Evolutionary conservation across 75 land plant species (phyloP).

Genomic region (Adiantum capillusveneris): DNA sequence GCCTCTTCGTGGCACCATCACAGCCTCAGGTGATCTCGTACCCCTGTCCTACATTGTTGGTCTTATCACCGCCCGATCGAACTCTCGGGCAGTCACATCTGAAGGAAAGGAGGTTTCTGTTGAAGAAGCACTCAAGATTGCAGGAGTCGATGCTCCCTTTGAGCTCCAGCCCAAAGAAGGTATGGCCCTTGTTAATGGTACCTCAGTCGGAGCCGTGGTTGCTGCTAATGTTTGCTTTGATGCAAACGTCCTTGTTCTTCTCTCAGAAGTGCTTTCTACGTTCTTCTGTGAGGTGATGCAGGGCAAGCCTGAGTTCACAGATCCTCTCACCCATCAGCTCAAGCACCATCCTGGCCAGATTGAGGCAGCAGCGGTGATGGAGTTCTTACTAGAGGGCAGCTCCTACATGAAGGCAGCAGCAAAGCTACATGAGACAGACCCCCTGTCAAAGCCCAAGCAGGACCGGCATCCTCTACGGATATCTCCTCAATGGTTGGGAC

Average conservation of each 20-base stretch:
- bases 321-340: constrained; percentile 48
- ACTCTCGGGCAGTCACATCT: constrained; percentile 32
- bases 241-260: constrained; percentile 39
- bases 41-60: constrained; percentile 86
- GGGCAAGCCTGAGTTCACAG: constrained; percentile 48
- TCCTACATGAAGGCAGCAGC: constrained; percentile 18
- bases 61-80: constrained; percentile 59
- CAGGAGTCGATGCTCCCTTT: constrained; percentile 56
- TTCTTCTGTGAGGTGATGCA: constrained; percentile 61
- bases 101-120: constrained; percentile 40
- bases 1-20: constrained; percentile 78
- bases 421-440: constrained; percentile 18
- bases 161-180: constrained; percentile 60
- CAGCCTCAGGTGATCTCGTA: constrained; percentile 75
- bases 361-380: constrained; percentile 17
- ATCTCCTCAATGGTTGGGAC: constrained; percentile 24
- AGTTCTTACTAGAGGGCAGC: constrained; percentile 12
- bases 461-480: constrained; percentile 17
- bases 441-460: constrained; percentile 20
- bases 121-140: constrained; percentile 47
- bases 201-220: constrained; percentile 56
- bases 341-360: constrained; percentile 23
- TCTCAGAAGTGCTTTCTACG: constrained; percentile 52
- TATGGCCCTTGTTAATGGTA: constrained; percentile 61
- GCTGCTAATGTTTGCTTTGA: constrained; percentile 48